Conservation (phyloP, 257 asterid species). For the Petrea volubilis region DNA sequence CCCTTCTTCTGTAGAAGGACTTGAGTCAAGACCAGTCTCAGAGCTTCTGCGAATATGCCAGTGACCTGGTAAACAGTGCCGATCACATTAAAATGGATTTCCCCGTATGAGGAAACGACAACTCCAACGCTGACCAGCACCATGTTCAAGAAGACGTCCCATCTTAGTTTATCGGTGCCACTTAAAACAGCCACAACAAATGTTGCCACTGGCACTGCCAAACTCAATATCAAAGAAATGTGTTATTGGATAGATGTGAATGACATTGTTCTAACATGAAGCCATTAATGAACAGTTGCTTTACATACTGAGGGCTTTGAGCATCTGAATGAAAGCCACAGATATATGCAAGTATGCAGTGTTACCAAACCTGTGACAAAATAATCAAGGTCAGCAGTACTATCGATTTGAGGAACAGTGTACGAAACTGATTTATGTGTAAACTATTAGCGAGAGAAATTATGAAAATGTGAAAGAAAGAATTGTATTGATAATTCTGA, state of each 20-base stretch:
- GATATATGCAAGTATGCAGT: slow-evolving; percentile 80
- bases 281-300: neutral
- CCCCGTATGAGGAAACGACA: slow-evolving; percentile 78
- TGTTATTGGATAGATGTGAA: neutral
- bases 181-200: slow-evolving; percentile 72
- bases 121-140: slow-evolving; percentile 79
- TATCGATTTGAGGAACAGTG: neutral
- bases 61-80: slow-evolving; percentile 87
- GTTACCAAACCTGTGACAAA: slow-evolving; percentile 73
- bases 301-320: slow-evolving; percentile 76
- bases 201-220: slow-evolving; percentile 87
- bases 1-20: slow-evolving; percentile 87
- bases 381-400: neutral
- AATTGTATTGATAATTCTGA: too few species aligned
- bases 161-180: slow-evolving; percentile 76
- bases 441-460: too few species aligned
- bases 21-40: slow-evolving; percentile 80
- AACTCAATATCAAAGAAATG: neutral
- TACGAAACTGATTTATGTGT: neutral
- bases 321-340: slow-evolving; percentile 92
- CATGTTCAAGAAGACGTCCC: slow-evolving; percentile 76
- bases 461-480: too few species aligned
- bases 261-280: neutral
- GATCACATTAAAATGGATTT: slow-evolving; percentile 69
- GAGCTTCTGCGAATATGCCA: slow-evolving; percentile 80